phyloP scores from a whole-genome alignment of 2,329 filamentous ascomycete species.

The Pseudogymnoascus sp. region DNA sequence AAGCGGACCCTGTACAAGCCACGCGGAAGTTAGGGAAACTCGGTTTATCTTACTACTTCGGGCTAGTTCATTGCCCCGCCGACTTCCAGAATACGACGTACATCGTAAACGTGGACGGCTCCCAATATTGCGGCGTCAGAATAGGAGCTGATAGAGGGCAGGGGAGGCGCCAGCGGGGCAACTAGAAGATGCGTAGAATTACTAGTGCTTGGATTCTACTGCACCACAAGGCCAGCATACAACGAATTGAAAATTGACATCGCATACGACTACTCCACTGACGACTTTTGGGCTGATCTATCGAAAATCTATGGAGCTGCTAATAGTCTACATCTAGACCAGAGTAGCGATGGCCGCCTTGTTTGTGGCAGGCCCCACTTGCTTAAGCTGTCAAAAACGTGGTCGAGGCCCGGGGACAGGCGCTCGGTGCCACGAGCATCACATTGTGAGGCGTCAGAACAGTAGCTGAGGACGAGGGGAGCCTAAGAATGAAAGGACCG shows the following conservation, averaged over 20 bases:
- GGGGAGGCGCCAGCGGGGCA: background rate
- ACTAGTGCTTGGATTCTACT: background rate
- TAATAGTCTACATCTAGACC: background rate
- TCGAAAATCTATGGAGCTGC: background rate
- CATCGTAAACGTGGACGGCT: background rate
- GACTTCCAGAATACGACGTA: background rate
- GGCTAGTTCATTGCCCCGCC: background rate
- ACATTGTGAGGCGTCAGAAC: background rate
- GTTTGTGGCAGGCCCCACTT: background rate
- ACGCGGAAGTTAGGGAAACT: background rate
- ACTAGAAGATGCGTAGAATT: background rate
- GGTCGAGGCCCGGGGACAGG: background rate
- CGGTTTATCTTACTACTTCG: background rate
- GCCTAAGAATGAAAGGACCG: background rate
- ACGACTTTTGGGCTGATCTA: background rate
- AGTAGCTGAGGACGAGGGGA: background rate
- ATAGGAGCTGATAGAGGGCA: background rate
- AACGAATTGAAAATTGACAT: background rate
- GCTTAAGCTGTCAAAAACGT: background rate
- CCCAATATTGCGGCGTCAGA: background rate
- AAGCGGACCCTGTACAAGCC: background rate
- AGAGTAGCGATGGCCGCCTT: background rate
- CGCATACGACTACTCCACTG: background rate
- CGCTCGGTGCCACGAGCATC: background rate
- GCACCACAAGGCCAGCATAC: background rate